These are phyloP conservation scores for Xylaria intraflava DNA, from an alignment of 495 filamentous ascomycete species.

Conservation along the genomic window DNA sequence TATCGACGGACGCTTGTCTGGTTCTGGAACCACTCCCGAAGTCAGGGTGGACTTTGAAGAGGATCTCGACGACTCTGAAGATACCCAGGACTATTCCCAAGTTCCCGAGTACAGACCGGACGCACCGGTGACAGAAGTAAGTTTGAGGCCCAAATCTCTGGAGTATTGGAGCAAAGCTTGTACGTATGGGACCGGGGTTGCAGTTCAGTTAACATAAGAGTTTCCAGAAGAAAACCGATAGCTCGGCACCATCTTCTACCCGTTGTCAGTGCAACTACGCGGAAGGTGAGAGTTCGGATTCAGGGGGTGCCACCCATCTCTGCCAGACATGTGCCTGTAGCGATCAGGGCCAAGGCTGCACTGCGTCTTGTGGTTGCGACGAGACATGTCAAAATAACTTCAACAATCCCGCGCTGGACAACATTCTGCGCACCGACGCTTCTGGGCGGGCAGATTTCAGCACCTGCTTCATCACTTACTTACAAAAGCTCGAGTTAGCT, in stretches of 20 bases:
- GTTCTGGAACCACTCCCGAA: conserved; percentile 6
- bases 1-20: conserved; percentile 7
- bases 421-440: not conserved
- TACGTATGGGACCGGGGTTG: not conserved
- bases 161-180: not conserved
- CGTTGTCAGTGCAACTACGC: conserved; percentile 4
- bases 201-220: not conserved
- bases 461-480: conserved; percentile 4
- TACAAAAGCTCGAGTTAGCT: conserved; percentile 4
- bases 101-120: conserved; percentile 8
- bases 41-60: conserved; percentile 8
- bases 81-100: not conserved
- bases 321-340: conserved; percentile 10
- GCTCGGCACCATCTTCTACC: not conserved
- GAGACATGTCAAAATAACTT: conserved; percentile 13
- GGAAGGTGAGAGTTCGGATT: not conserved
- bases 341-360: conserved; percentile 10
- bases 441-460: not conserved
- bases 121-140: conserved; percentile 9
- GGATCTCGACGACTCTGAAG: conserved; percentile 5
- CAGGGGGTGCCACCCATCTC: not conserved
- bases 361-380: conserved; percentile 12
- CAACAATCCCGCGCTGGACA: conserved; percentile 7
- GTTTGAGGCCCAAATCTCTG: not conserved
- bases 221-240: conserved; percentile 4